Conservation (phyloP, 2,329 filamentous ascomycete species). For the Diaporthe helianthi region DNA sequence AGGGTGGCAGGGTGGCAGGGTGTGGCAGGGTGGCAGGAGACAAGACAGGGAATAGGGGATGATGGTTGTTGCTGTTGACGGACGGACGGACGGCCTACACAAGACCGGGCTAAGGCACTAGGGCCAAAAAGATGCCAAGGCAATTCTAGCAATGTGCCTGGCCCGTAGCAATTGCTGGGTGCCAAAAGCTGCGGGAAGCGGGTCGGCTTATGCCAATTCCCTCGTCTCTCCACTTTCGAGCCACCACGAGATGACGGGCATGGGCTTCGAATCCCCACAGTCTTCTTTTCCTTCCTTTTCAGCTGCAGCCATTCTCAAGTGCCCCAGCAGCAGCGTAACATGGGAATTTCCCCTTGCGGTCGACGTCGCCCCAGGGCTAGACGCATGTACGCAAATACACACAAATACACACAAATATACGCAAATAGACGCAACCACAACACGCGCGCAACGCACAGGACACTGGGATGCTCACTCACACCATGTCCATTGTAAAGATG, state of each 20-base stretch:
- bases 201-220: conserved; percentile 22
- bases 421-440: neutral
- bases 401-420: too few species aligned
- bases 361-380: neutral
- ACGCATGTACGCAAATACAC: neutral
- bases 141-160: conserved; percentile 13
- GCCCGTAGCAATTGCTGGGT: neutral
- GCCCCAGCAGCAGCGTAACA: conserved; percentile 27
- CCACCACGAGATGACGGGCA: conserved; percentile 20
- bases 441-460: neutral
- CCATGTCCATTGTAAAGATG: neutral
- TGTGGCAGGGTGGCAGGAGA: neutral
- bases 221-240: conserved; percentile 21
- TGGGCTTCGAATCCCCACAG: conserved; percentile 15
- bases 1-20: too few species aligned
- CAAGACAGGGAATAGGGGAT: conserved; percentile 23
- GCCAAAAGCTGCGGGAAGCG: conserved; percentile 23
- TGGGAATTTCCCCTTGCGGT: conserved; percentile 25
- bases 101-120: neutral
- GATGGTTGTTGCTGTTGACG: neutral
- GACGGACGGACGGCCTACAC: neutral
- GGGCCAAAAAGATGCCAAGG: neutral
- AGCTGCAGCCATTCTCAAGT: conserved; percentile 12
- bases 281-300: conserved; percentile 18
- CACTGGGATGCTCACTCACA: conserved; percentile 4